These are phyloP conservation scores for Vaccinium macrocarpon DNA, from an alignment of 148 eudicot species.

Conservation along the genomic window DNA sequence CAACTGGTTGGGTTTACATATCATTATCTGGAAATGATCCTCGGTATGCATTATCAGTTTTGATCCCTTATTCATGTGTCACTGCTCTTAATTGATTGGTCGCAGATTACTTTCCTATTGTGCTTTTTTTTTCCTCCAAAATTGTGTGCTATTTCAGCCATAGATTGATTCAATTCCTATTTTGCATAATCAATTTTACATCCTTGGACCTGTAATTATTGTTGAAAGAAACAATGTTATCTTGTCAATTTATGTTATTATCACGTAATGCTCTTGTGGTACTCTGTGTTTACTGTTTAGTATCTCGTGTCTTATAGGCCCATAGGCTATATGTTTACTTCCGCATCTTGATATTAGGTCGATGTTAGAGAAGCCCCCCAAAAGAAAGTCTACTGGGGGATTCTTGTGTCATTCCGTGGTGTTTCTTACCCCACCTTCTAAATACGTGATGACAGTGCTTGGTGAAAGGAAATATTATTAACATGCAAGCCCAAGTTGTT, in stretches of 20 bases:
- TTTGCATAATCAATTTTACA: background rate
- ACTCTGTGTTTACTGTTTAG: background rate
- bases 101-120: background rate
- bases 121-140: background rate
- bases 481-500: background rate
- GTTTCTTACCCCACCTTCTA: background rate
- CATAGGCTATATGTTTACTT: background rate
- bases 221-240: background rate
- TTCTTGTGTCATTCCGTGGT: background rate
- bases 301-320: background rate
- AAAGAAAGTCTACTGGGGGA: background rate
- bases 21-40: slow-evolving; percentile 90
- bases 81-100: background rate
- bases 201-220: background rate
- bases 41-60: slow-evolving; percentile 44
- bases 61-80: background rate
- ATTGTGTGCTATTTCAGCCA: background rate
- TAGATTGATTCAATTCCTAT: background rate
- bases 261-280: background rate
- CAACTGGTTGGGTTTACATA: slow-evolving; percentile 84
- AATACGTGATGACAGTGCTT: background rate
- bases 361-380: background rate
- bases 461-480: background rate
- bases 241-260: background rate
- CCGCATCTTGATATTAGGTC: background rate